Evolutionary conservation across 1,284 basidiomycete species (phyloP), one percentile per base, ranked within the genome.

Genomic region (Quambalaria eucalypti): DNA sequence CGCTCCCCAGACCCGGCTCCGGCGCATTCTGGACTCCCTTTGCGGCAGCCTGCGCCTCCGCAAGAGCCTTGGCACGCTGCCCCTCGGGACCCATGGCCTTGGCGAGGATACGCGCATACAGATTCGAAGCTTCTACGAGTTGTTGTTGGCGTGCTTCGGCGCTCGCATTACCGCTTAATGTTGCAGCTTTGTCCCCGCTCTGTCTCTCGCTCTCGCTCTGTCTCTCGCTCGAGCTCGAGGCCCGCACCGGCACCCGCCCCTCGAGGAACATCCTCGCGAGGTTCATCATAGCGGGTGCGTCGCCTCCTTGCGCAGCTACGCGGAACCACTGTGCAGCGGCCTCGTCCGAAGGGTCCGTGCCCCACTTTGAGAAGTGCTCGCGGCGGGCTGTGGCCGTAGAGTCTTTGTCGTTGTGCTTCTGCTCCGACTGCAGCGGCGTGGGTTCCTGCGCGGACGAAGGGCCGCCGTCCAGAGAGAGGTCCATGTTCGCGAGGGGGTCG

Each of bases 51-150:
- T 46, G 42, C 25, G 25, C 25, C 42, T 46, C 42, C 25, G n/a
- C 25, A 12, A 46, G 4, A 12, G 42, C 42, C 25, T 46, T 46
- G 6, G 21, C 25, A 12, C 42, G 42, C 25, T 46, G 42, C 14
- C 42, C 42, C 25, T 46, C 42, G 4, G 42, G 42, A 25, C 42
- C 42, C 42, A 46, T 46, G 19, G 42, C 42, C 42, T 26, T 46
- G 14, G 42, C 42, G 5, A 46, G 42, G 5, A 46, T 46, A 14
- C 25, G 16, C 14, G 42, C n/a, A 21, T 46, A 46, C 3, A 46
- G 42, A 21, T 46, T 21, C 21, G 42, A 21, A 12, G 42, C 42
- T 23, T 46, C 16, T 3, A 26, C 42, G 14, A 46, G 42, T 26
- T 46, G 42, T 12, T 12, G 21, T 14, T 46, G n/a, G 25, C 42